Percentiles rank a stretch among this genome's conserved stretches.
phyloP scores from a whole-genome alignment of 345 rosid species.

The Aegle marmelos region DNA sequence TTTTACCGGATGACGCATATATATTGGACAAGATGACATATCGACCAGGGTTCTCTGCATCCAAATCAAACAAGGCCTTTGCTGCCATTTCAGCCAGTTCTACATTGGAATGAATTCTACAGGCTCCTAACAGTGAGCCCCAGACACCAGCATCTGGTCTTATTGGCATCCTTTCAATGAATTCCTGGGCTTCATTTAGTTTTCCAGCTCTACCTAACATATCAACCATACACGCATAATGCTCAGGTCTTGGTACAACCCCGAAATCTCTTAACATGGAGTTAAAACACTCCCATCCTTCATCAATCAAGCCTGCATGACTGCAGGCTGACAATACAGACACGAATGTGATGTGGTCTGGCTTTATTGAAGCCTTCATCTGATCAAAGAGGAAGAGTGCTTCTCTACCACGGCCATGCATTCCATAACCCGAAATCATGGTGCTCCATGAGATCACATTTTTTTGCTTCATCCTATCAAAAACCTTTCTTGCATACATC shows the following conservation, averaged over 20 bases:
- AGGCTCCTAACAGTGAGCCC: conserved; percentile 54
- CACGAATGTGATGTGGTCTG: conserved; percentile 42
- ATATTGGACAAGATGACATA: conserved; percentile 38
- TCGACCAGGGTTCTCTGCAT: conserved; percentile 29
- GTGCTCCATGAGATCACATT: conserved; percentile 50
- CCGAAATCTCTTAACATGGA: conserved; percentile 42
- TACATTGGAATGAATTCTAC: conserved; percentile 37
- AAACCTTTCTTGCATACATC: conserved; percentile 38
- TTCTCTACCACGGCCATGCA: conserved; percentile 44
- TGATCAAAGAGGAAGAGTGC: conserved; percentile 39
- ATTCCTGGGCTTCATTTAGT: conserved; percentile 35
- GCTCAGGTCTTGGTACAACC: conserved; percentile 36
- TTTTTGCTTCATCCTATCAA: conserved; percentile 31
- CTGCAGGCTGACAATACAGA: conserved; percentile 54
- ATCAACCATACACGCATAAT: conserved; percentile 55
- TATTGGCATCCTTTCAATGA: conserved; percentile 44
- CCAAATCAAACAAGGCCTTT: conserved; percentile 30
- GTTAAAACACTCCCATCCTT: conserved; percentile 50
- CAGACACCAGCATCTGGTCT: conserved; percentile 41
- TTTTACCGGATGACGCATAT: conserved; percentile 28
- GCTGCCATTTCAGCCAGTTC: conserved; percentile 31
- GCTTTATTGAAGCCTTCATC: conserved; percentile 41
- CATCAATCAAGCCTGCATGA: conserved; percentile 43
- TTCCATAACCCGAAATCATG: conserved; percentile 53
- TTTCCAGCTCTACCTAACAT: conserved; percentile 48